Evolutionary conservation across 2,329 filamentous ascomycete genomes (phyloP), one percentile per base, ranked within the genome.

Genomic region (Penicillium crustosum): DNA sequence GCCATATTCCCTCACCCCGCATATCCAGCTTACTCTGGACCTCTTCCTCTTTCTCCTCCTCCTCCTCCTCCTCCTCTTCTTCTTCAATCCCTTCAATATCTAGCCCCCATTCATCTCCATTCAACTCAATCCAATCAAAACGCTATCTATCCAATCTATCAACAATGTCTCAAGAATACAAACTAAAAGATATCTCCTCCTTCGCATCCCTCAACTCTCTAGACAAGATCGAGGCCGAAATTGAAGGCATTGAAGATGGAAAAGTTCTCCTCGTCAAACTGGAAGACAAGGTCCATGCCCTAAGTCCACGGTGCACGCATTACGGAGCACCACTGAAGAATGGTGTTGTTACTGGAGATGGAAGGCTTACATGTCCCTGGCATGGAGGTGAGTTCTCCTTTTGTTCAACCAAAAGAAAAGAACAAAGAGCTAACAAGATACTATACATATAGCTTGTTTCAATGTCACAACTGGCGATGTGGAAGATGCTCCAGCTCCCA

Each of bases 361-460:
- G 94, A 6, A 84, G 91, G 50, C 77, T 99, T 61, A 96, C 91
- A 7, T 99, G 94, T 74, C 92, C 93, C 4, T 97, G 94, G 94
- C 93, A 97, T 73, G 93, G 93, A 79, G 91, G 91, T 94, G 73
- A 64, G 81, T 74, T 19, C 3, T 9, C 10, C 0, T 4, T n/a
- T 21, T 8, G 15, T 35, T 3, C 6, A 17, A 15, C 5, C 19
- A 3, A 19, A 17, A 15, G 4, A 9, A n/a, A 13, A 21, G 38
- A 29, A 35, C 10, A 43, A 42, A n/a, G 15, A n/a, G 10, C 48
- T 68, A 48, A 65, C 48, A 33, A 6, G 2, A 33, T 13, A 17
- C 19, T 49, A 42, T 27, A 31, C n/a, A 15, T 42, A 52, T 62
- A 93, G 94, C 94, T 57, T 99, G 94, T 81, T 99, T 97, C 79